Percentiles rank a stretch among this genome's conserved stretches.
Evolutionary conservation across 768 basidiomycete species (phyloP).

Genomic region (Lentinus brumalis): DNA sequence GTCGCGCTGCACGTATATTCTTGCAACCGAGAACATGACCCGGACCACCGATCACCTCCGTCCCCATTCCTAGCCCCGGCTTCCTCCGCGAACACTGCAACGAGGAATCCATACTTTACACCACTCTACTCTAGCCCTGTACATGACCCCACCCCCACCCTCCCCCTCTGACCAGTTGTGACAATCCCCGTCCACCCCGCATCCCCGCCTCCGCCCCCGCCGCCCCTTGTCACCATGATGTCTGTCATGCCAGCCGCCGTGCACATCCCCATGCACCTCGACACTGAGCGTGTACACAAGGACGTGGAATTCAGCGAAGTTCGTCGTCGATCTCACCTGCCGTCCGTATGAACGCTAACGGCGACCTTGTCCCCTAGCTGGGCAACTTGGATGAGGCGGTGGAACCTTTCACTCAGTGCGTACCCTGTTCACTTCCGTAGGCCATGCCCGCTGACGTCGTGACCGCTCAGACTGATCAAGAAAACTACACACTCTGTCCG

Average conservation of each 20-base stretch:
- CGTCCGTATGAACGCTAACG: conserved; percentile 11
- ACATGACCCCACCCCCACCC: conserved; percentile 17
- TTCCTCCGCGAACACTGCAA: conserved; percentile 31
- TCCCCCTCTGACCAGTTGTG: conserved; percentile 4
- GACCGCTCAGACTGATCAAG: conserved; percentile 45
- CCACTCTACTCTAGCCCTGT: conserved; percentile 4
- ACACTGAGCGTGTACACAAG: conserved; percentile 20
- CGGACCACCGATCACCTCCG: conserved; percentile 26
- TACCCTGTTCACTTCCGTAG: conserved; percentile 6
- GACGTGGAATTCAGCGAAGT: conserved; percentile 42
- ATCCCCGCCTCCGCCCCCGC: conserved; percentile 8
- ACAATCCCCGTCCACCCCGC: conserved; percentile 8
- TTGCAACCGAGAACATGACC: conserved; percentile 23
- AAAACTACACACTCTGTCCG: conserved; percentile 52
- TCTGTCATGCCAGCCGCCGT: conserved; percentile 31
- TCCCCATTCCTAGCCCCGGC: conserved; percentile 26
- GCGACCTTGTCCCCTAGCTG: conserved; percentile 38
- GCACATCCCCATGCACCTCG: conserved; percentile 29
- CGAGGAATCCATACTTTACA: conserved; percentile 27
- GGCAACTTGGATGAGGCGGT: conserved; percentile 58
- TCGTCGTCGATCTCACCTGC: neutral
- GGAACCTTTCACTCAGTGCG: conserved; percentile 62
- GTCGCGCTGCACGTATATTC: conserved; percentile 18
- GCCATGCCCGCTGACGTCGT: neutral
- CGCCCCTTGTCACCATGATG: conserved; percentile 28